These are phyloP conservation scores for Desmodesmus armatus DNA, from an alignment of 139 green algal species.

Conservation along the genomic window DNA sequence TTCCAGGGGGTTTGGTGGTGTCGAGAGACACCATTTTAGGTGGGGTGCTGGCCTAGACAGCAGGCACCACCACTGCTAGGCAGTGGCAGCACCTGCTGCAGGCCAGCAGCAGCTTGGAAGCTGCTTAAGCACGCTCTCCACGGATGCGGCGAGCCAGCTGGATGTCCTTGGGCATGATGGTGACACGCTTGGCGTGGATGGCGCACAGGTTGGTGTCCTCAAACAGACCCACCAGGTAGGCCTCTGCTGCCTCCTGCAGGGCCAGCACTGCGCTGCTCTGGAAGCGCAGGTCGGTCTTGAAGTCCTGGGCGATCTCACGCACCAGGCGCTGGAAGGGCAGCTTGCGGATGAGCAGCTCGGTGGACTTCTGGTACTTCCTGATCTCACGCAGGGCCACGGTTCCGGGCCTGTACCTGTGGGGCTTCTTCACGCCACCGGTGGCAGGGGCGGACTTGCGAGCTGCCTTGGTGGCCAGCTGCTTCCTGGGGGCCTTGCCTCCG, in stretches of 20 bases:
- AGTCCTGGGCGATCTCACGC: conserved; percentile 98
- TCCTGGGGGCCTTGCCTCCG: conserved; percentile 86
- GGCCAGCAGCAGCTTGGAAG: too few species aligned
- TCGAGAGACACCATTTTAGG: too few species aligned
- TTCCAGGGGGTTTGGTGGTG: too few species aligned
- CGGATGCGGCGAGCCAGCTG: conserved; percentile 94
- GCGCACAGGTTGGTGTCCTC: conserved; percentile 94
- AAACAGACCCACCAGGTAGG: conserved; percentile 99
- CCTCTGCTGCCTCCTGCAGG: conserved; percentile 98
- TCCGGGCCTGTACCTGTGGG: conserved; percentile 85
- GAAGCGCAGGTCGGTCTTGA: conserved; percentile 97
- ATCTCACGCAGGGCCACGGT: conserved; percentile 93
- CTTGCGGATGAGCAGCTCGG: conserved; percentile 95
- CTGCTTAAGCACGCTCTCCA: conserved; percentile 83
- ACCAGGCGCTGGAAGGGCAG: conserved; percentile 97
- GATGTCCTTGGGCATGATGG: conserved; percentile 98
- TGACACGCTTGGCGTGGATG: conserved; percentile 95
- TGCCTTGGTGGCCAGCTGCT: conserved; percentile 66
- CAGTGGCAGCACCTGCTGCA: too few species aligned
- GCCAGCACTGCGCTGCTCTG: conserved; percentile 92
- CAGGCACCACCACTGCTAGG: too few species aligned
- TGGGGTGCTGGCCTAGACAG: too few species aligned
- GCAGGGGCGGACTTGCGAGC: conserved; percentile 87
- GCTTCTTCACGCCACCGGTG: conserved; percentile 87
- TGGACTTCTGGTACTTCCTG: conserved; percentile 95